Base-by-base conservation (phyloP, 106 monocot species). In the Allium cepa region DNA sequence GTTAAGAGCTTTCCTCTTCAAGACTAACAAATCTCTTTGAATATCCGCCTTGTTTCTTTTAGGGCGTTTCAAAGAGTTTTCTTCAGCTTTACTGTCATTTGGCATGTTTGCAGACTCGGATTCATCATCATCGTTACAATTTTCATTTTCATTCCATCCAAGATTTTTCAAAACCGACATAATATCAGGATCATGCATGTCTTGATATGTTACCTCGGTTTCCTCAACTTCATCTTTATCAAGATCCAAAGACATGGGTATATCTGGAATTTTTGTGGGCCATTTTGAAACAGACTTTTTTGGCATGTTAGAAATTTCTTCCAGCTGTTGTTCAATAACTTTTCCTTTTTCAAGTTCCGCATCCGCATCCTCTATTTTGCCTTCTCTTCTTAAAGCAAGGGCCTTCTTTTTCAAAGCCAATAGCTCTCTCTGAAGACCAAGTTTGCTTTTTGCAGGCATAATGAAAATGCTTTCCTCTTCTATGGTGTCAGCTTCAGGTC, bases 341-440 rank as follows among this genome's bases (percentile, higher is more conserved):
- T 81, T 93, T 9, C 99, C 99, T 78, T 85, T 90, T 78, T 75
- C 87, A 56, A 99, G 28, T 61, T 90, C 99, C 72, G 84, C 93
- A 10, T 99, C 99, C 64, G 99, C 87, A 71, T 99, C 99, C 48
- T 85, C 83, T 6, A 75, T 17, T 7, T 71, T 79, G 9, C 99
- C 99, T 76, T 93, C 99, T 57, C 93, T 84, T 69, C 85, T 82
- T 69, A 99, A 90, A 51, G 85, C 74, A 71, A 93, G 99, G 11
- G 90, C 99, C 72, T 81, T 92, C 85, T 91, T 99, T 77, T 99
- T 99, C 61, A 93, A 70, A 77, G 64, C 84, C 62, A 99, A 67
- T 69, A 99, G 79, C 60, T 99, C 93, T 72, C 67, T 99, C 74
- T 99, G 99, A 49, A 99, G 81, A 61, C 64, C 71, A 17, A 90